Conservation (phyloP, 192 early-diverging fungal species). For the Allomyces macrogynus region DNA sequence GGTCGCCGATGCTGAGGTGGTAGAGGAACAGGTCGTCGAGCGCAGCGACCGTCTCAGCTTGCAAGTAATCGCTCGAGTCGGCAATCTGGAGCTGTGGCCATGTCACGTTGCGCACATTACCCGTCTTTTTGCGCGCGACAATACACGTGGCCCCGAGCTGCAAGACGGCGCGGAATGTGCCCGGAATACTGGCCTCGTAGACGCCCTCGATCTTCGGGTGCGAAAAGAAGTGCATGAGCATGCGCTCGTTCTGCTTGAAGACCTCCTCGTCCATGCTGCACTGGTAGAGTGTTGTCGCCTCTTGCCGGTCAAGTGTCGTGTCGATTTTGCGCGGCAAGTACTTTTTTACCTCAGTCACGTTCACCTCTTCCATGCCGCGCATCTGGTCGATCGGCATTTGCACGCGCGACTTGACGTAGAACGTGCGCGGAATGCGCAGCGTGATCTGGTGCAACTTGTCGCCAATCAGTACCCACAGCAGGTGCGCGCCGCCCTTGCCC, state of each 20-base stretch:
- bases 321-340: background rate
- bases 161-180: conserved; percentile 60
- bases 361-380: background rate
- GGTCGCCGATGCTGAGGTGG: conserved; percentile 24
- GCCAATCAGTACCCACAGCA: conserved; percentile 59
- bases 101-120: background rate
- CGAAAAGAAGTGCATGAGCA: conserved; percentile 60
- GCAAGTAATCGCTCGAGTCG: background rate
- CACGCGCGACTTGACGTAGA: conserved; percentile 67
- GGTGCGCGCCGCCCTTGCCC: conserved; percentile 66
- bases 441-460: conserved; percentile 46
- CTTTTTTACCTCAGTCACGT: background rate
- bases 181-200: conserved; percentile 77
- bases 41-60: conserved; percentile 10
- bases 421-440: conserved; percentile 54
- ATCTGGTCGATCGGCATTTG: conserved; percentile 16
- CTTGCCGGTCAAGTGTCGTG: conserved; percentile 19
- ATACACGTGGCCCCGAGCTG: conserved; percentile 43
- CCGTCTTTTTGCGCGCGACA: conserved; percentile 8
- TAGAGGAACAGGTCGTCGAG: conserved; percentile 59
- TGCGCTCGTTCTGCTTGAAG: conserved; percentile 52
- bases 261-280: conserved; percentile 60
- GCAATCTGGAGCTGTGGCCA: background rate
- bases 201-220: conserved; percentile 77
- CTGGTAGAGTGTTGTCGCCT: conserved; percentile 50